phyloP scores from a whole-genome alignment of 345 rosid genomes.

The Raphanus raphanistrum region DNA sequence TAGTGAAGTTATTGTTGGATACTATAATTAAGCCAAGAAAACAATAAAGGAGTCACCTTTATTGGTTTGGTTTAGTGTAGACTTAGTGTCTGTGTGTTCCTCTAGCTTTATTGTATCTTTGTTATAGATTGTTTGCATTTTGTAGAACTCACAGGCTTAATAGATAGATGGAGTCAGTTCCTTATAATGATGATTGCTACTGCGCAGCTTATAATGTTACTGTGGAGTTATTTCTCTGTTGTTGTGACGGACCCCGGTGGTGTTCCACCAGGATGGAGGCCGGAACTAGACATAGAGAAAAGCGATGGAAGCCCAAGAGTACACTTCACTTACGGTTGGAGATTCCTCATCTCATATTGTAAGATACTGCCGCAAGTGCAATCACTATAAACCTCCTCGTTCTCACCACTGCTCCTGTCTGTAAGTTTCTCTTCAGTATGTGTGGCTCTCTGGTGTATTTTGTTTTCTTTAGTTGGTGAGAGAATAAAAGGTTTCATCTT shows the following conservation, averaged over 20 bases:
- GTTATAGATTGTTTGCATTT: too few species aligned
- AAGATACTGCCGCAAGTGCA: conserved; percentile 71
- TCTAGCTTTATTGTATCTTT: background rate
- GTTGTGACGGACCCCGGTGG: conserved; percentile 82
- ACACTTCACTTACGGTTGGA: conserved; percentile 25
- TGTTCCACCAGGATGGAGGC: conserved; percentile 70
- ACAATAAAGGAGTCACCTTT: background rate
- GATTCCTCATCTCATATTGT: conserved; percentile 41
- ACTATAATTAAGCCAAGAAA: background rate
- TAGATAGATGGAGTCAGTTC: background rate
- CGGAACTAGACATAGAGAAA: conserved; percentile 61
- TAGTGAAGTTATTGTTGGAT: background rate
- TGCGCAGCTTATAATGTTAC: conserved; percentile 63
- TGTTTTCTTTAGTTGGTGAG: conserved; percentile 6
- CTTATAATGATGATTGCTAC: background rate
- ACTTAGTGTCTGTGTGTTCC: background rate
- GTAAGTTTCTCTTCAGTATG: conserved; percentile 47
- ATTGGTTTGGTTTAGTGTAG: background rate
- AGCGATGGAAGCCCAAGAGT: conserved; percentile 19
- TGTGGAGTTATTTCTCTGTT: conserved; percentile 79
- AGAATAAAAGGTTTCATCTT: conserved; percentile 24
- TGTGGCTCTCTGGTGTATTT: background rate
- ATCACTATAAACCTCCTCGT: conserved; percentile 68
- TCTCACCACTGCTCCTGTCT: conserved; percentile 83
- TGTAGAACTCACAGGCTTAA: background rate